These are phyloP conservation scores for Fusarium avenaceum DNA, from an alignment of 2,329 filamentous ascomycete species.

Conservation along the genomic window DNA sequence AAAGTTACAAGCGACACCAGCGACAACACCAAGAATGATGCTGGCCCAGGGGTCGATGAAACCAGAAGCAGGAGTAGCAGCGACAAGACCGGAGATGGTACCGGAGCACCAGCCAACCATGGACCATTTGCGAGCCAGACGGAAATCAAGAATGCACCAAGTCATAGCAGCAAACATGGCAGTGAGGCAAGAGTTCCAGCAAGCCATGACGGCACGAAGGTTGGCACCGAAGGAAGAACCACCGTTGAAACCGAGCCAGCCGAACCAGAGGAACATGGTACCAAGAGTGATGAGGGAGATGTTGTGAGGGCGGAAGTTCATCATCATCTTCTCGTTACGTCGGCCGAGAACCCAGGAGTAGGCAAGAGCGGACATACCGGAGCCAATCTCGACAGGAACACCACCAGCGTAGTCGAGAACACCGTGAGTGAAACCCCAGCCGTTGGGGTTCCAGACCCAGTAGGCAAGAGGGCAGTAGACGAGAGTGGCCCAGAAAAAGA, in stretches of 20 bases:
- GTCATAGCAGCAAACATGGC: constrained; percentile 92
- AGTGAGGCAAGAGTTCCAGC: constrained; percentile 97
- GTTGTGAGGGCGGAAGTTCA: constrained; percentile 99
- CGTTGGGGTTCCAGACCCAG: constrained; percentile 96
- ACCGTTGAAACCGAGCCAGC: constrained; percentile 99
- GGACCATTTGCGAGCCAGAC: constrained; percentile 93
- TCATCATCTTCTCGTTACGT: constrained; percentile 99
- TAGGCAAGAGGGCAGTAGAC: constrained; percentile 97
- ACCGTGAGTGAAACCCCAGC: constrained; percentile 91
- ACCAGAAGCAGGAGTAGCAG: constrained; percentile 77
- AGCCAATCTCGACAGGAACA: constrained; percentile 96
- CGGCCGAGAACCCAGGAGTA: constrained; percentile 97
- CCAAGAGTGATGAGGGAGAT: constrained; percentile 97
- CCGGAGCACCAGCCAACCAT: constrained; percentile 82
- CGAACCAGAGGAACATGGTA: constrained; percentile 96
- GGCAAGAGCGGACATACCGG: constrained; percentile 90
- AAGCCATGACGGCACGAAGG: constrained; percentile 93
- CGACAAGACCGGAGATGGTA: constrained; percentile 77
- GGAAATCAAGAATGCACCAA: constrained; percentile 96
- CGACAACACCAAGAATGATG: constrained; percentile 74
- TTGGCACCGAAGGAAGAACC: constrained; percentile 95
- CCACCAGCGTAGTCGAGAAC: constrained; percentile 97
- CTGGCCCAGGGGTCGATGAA: constrained; percentile 77
- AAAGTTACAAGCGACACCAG: constrained; percentile 77
- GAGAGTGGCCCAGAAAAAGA: constrained; percentile 95